A percentile compares a stretch with the other conserved stretches of the same genome.
Conservation (phyloP, 371 early-diverging fungal species). For the Nosema bombycis region DNA sequence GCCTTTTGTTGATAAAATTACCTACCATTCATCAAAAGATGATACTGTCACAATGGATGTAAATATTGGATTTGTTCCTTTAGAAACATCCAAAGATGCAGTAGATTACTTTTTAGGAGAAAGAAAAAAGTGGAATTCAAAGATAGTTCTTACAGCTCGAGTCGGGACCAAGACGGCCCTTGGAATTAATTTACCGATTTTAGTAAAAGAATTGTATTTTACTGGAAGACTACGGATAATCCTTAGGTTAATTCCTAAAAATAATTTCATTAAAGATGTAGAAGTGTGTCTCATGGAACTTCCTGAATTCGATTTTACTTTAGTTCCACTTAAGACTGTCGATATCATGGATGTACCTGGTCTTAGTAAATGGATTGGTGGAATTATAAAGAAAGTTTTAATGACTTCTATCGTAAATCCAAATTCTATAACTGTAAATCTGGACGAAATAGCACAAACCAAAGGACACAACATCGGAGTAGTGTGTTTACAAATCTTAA, state of each 20-base stretch:
- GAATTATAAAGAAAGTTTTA: slow-evolving; percentile 54
- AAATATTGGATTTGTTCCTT: slow-evolving; percentile 47
- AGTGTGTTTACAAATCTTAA: slow-evolving; percentile 54
- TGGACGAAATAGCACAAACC: slow-evolving; percentile 55
- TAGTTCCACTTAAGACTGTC: slow-evolving; percentile 75
- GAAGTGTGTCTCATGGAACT: slow-evolving; percentile 77
- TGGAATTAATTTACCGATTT: slow-evolving; percentile 78
- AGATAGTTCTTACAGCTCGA: slow-evolving; percentile 78
- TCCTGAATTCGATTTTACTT: slow-evolving; percentile 79
- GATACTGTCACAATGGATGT: slow-evolving; percentile 70
- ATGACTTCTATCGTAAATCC: slow-evolving; percentile 58
- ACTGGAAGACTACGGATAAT: slow-evolving; percentile 70
- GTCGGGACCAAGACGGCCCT: slow-evolving; percentile 72
- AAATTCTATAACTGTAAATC: slow-evolving; percentile 58
- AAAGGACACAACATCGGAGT: slow-evolving; percentile 61
- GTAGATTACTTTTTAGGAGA: slow-evolving; percentile 45
- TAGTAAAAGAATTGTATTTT: slow-evolving; percentile 81
- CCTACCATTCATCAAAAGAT: slow-evolving; percentile 70
- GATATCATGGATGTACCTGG: slow-evolving; percentile 73
- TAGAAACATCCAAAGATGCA: slow-evolving; percentile 66
- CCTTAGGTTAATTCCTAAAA: slow-evolving; percentile 73
- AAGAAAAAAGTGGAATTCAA: slow-evolving; percentile 75
- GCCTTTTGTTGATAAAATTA: slow-evolving; percentile 76
- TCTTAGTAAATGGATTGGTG: slow-evolving; percentile 64
- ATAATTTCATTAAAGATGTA: slow-evolving; percentile 74